Evolutionary conservation across 1,284 basidiomycete species (phyloP), one percentile per base, ranked within the genome.

Genomic region (Moniliella sp.): DNA sequence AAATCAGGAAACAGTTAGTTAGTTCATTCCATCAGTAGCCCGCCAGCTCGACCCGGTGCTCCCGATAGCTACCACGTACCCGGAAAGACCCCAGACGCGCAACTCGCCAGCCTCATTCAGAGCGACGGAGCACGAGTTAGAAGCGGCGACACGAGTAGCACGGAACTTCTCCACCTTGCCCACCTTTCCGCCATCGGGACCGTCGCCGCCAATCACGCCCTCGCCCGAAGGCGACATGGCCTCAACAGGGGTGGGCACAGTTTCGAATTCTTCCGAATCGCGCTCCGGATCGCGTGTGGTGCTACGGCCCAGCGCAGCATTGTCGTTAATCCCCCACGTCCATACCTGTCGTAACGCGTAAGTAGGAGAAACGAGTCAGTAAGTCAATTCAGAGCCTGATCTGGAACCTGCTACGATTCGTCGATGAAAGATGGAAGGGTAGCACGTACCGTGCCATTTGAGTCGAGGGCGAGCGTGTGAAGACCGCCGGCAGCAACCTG

Each of bases 281-380:
- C 78, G 61, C 52, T 81, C 72, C 5, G 74, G 69, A 35, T 76
- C 70, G 32, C 54, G 39, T 29, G 48, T 42, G 31, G 48, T 45
- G 11, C 43, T 40, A 11, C 82, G 72, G 12, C 86, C 84, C 15
- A 93, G 69, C 25, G 80, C 78, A 32, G 79, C 83, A 48, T 82
- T 77, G 57, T 93, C 84, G 58, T 93, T 91, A 42, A 81, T 75
- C 28, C 83, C 83, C n/a, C n/a, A n/a, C n/a, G n/a, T n/a, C n/a
- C n/a, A n/a, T n/a, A n/a, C n/a, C n/a, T n/a, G n/a, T n/a, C n/a
- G n/a, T n/a, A n/a, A n/a, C n/a, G n/a, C n/a, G n/a, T n/a, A n/a
- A n/a, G n/a, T n/a, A n/a, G n/a, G n/a, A n/a, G n/a, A n/a, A n/a
- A n/a, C n/a, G n/a, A n/a, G n/a, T n/a, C n/a, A n/a, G n/a, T n/a